Base-by-base conservation (phyloP, 352 stramenopile species). In the Globisporangium irregulare region DNA sequence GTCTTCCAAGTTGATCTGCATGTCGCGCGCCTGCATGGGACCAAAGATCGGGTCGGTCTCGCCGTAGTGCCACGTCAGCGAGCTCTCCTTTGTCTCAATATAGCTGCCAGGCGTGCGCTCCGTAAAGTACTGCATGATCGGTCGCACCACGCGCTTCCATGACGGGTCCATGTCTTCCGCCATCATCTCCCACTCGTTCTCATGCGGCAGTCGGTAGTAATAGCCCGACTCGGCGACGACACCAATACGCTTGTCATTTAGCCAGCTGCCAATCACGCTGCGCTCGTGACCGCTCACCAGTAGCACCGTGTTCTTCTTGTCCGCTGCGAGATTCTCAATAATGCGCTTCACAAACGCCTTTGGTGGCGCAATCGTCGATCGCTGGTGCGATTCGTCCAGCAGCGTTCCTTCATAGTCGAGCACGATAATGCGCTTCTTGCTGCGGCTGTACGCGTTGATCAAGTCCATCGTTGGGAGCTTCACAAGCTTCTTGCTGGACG, bases 1-100 rank as follows among this genome's bases (percentile, higher is more conserved):
- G 4, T 91, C 86, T 65, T 97, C 90, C 58, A 97, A 69, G 64
- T 93, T 87, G 59, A 96, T 95, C 74, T 95, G 90, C 73, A 97
- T 79, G 61, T 96, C 89, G 67, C 94, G 94, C 22, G 89, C 82
- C 67, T 97, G 88, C 89, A 89, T 95, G 29, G 76, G 79, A 2
- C 87, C 87, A 68, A 96, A 96, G 67, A 95, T 84, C 12, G 79
- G 79, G 54, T 96, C 89, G 1, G 89, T 86, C 57, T 95, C 87
- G n/a, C 75, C 78, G 67, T 95, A 97, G 66, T 97, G 87, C 89
- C 89, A 97, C 60, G 88, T 94, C 54, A 96, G 67, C 25, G 83
- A 93, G 62, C 81, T 90, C 70, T 93, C 84, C 59, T 93, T 93
- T 73, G 87, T 80, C 76, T 93, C 83, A 57, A 93, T 91, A 68